phyloP scores from a whole-genome alignment of 2,329 filamentous ascomycete genomes.

The Coleophoma crateriformis region DNA sequence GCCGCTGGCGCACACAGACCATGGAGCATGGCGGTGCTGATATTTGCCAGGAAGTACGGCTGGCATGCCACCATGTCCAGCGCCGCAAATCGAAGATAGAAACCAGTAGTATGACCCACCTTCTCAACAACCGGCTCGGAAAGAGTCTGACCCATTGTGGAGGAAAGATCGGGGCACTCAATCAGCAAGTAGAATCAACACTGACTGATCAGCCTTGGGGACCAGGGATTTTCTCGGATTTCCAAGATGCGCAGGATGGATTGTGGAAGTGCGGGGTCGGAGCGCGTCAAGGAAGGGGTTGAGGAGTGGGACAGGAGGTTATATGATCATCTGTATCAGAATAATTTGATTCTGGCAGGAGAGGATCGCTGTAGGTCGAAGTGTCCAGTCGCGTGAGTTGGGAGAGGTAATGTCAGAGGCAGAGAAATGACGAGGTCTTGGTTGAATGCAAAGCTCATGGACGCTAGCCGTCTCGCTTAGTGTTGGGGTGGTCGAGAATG shows the following conservation, averaged over 20 bases:
- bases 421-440: slow-evolving; percentile 1
- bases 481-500: no score
- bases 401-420: not conserved
- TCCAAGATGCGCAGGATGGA: slow-evolving; percentile 11
- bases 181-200: slow-evolving; percentile 16
- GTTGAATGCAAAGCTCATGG: not conserved
- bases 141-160: slow-evolving; percentile 91
- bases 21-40: not conserved
- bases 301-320: slow-evolving; percentile 6
- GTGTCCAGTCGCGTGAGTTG: slow-evolving; percentile 4
- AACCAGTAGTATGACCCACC: slow-evolving; percentile 51
- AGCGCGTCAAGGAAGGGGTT: slow-evolving; percentile 8
- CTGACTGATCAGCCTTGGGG: slow-evolving; percentile 1
- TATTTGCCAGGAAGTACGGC: not conserved
- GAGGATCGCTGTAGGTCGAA: not conserved
- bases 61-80: not conserved
- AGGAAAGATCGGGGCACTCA: slow-evolving; percentile 15
- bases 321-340: slow-evolving; percentile 16
- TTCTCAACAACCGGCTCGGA: slow-evolving; percentile 99
- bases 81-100: not conserved
- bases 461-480: no score
- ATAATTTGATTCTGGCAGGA: slow-evolving; percentile 2
- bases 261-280: slow-evolving; percentile 19
- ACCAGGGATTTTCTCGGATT: slow-evolving; percentile 5
- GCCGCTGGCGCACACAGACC: no score